Conservation (phyloP, 2,329 filamentous ascomycete species). For the Cladosporium halotolerans region DNA sequence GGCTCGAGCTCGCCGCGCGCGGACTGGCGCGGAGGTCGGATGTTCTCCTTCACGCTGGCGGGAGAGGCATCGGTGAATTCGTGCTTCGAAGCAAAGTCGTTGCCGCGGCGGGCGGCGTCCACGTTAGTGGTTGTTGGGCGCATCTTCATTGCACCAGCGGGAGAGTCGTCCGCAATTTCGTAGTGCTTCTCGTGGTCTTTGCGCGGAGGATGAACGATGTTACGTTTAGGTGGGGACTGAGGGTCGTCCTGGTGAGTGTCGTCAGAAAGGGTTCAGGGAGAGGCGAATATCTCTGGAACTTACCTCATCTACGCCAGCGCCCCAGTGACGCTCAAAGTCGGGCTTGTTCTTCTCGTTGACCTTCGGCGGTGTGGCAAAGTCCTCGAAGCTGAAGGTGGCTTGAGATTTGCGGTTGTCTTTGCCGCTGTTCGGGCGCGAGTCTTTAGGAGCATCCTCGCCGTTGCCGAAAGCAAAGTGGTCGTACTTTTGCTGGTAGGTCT, state of each 20-base stretch:
- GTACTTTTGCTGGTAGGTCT: slow-evolving; percentile 72
- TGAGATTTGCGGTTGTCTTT: slow-evolving; percentile 46
- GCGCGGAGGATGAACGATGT: slow-evolving; percentile 55
- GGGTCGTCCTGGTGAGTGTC: slow-evolving; percentile 44
- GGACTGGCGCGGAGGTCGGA: not conserved
- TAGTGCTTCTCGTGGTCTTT: slow-evolving; percentile 79
- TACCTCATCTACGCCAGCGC: slow-evolving; percentile 66
- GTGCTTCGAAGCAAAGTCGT: slow-evolving; percentile 66
- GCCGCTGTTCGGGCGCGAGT: slow-evolving; percentile 26
- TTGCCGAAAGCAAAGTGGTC: slow-evolving; percentile 79
- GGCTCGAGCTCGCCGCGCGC: not conserved
- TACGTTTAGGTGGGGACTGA: slow-evolving; percentile 52
- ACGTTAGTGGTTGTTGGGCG: slow-evolving; percentile 56
- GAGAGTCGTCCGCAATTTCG: slow-evolving; percentile 69
- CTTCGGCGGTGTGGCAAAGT: slow-evolving; percentile 81
- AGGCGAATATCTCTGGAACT: slow-evolving; percentile 20
- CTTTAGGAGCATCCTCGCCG: slow-evolving; percentile 40
- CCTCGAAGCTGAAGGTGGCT: slow-evolving; percentile 78
- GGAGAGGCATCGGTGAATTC: not conserved
- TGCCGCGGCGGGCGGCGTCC: slow-evolving; percentile 65
- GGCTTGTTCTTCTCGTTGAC: slow-evolving; percentile 55
- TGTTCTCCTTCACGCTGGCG: slow-evolving; percentile 48
- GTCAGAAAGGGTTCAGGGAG: slow-evolving; percentile 12
- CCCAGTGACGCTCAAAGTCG: slow-evolving; percentile 68
- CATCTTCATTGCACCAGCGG: slow-evolving; percentile 39